Conservation (phyloP, 305 asterid species). For the Andrographis paniculata region DNA sequence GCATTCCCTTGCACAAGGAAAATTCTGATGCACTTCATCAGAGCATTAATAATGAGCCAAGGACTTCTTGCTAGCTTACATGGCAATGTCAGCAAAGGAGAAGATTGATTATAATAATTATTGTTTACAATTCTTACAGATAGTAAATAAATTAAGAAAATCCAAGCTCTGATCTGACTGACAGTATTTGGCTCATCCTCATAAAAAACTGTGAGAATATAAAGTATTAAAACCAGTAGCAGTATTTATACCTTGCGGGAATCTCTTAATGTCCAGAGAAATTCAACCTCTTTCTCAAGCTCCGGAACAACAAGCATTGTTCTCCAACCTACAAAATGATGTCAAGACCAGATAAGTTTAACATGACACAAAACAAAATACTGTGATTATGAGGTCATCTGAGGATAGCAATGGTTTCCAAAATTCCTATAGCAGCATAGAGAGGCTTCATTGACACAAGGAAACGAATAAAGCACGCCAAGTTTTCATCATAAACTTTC, state of each 20-base stretch:
- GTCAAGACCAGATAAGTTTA: not conserved
- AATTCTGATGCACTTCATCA: not conserved
- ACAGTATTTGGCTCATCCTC: slow-evolving; percentile 10
- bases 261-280: slow-evolving; percentile 65
- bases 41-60: not conserved
- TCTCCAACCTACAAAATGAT: slow-evolving; percentile 79
- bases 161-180: too few species aligned
- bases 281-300: slow-evolving; percentile 92
- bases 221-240: not conserved
- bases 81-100: not conserved
- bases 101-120: too few species aligned
- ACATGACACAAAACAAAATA: not conserved
- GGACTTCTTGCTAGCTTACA: not conserved
- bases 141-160: too few species aligned
- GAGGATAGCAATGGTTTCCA: not conserved
- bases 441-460: not conserved
- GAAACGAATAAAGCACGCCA: not conserved
- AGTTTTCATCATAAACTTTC: too few species aligned
- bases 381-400: not conserved
- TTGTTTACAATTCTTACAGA: too few species aligned
- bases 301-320: slow-evolving; percentile 99
- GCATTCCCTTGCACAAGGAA: too few species aligned
- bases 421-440: too few species aligned
- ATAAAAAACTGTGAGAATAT: slow-evolving; percentile 6
- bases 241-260: slow-evolving; percentile 59